Evolutionary conservation across 257 asterid species (phyloP).

Genomic region (Nyctanthes arbortristis): DNA sequence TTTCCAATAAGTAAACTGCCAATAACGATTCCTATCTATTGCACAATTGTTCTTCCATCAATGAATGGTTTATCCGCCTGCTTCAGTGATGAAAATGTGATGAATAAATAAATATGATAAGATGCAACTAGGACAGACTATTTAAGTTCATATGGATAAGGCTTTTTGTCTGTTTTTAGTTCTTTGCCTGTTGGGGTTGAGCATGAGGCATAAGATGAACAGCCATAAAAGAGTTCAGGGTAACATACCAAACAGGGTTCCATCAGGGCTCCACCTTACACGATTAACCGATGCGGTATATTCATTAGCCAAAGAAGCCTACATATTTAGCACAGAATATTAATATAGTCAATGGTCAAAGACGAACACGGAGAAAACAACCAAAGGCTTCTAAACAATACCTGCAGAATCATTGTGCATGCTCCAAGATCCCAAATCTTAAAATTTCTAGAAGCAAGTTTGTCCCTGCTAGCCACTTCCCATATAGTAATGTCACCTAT

Average conservation of each 20-base stretch:
- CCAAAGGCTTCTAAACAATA: constrained; percentile 14
- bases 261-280: constrained; percentile 73
- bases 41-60: neutral
- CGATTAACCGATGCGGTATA: constrained; percentile 66
- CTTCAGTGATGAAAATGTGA: neutral
- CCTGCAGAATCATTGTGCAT: constrained; percentile 62
- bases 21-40: neutral
- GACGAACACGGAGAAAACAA: constrained; percentile 8
- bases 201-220: neutral
- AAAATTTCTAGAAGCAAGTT: constrained; percentile 45
- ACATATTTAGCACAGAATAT: constrained; percentile 22
- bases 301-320: constrained; percentile 64
- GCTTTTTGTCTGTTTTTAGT: neutral
- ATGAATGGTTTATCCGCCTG: neutral
- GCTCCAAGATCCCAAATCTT: constrained; percentile 59
- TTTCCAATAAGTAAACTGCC: neutral
- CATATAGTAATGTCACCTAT: constrained; percentile 63
- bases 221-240: neutral
- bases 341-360: neutral
- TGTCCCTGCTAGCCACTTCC: constrained; percentile 60
- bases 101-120: neutral
- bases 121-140: neutral
- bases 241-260: constrained; percentile 53
- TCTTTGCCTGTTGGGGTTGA: neutral
- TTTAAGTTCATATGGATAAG: neutral